Percentiles rank a stretch among this genome's conserved stretches.
Conservation (phyloP, 1,284 basidiomycete species). For the Wolfiporia cocos region DNA sequence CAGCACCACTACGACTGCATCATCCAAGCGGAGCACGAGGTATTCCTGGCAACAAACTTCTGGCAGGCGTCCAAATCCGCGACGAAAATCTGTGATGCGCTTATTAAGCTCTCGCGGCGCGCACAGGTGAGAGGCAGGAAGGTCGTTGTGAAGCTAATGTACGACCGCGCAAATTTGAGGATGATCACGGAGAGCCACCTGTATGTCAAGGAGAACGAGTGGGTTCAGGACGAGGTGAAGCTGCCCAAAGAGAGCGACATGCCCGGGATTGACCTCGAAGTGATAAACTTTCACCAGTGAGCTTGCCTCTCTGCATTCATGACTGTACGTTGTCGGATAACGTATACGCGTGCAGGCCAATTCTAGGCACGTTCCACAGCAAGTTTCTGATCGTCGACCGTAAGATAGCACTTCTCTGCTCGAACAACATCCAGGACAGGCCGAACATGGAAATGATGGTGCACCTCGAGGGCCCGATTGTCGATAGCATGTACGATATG, state of each 20-base stretch:
- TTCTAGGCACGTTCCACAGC: constrained; percentile 74
- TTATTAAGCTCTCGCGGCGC: constrained; percentile 48
- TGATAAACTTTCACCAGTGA: constrained; percentile 43
- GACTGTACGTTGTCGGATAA: not conserved
- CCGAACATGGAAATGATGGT: constrained; percentile 60
- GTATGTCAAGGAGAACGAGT: constrained; percentile 41
- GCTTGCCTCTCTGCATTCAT: not conserved
- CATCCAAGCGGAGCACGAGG: constrained; percentile 45
- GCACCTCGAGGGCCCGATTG: constrained; percentile 24
- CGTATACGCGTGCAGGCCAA: constrained; percentile 27
- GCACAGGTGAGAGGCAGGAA: constrained; percentile 38
- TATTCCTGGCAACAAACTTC: constrained; percentile 54
- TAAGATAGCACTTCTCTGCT: constrained; percentile 65
- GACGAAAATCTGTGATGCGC: constrained; percentile 43
- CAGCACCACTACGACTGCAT: constrained; percentile 47
- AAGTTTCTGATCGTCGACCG: constrained; percentile 76
- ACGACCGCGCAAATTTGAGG: constrained; percentile 60
- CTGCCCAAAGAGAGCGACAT: constrained; percentile 54
- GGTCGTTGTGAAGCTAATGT: constrained; percentile 59
- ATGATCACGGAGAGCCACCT: constrained; percentile 54
- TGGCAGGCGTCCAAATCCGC: constrained; percentile 46
- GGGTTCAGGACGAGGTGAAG: constrained; percentile 39
- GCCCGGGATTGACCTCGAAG: constrained; percentile 56
- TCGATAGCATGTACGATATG: constrained; percentile 62
- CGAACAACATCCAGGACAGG: constrained; percentile 73